Percentiles rank a stretch among this genome's conserved stretches.
These are phyloP conservation scores for Solanum paucissectum DNA, from an alignment of 257 asterid species.

Conservation along the genomic window DNA sequence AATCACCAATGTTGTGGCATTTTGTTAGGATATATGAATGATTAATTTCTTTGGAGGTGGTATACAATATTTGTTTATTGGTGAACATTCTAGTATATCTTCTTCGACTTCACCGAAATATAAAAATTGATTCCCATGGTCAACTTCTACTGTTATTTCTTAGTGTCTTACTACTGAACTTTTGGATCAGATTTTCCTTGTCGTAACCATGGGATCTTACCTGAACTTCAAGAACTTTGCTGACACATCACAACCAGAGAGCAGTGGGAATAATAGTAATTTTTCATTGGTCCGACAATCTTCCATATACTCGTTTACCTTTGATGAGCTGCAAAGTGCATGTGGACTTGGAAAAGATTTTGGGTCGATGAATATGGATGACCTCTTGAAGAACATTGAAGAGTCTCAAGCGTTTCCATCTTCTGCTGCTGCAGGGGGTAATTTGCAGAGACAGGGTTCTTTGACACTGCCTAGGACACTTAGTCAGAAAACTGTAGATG, in stretches of 20 bases:
- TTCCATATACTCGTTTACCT: conserved; percentile 66
- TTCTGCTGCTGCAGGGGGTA: conserved; percentile 34
- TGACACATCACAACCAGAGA: conserved; percentile 37
- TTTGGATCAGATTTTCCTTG: conserved; percentile 23
- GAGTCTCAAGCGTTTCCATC: conserved; percentile 48
- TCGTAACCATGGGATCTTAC: conserved; percentile 50
- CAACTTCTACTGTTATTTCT: background rate
- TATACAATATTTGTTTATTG: background rate
- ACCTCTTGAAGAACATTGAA: conserved; percentile 72
- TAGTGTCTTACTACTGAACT: conserved; percentile 11
- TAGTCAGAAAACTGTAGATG: conserved; percentile 81
- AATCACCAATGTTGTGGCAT: background rate
- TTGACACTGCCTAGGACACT: conserved; percentile 75
- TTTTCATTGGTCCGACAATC: conserved; percentile 55
- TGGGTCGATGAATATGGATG: conserved; percentile 96
- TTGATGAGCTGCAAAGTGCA: conserved; percentile 74
- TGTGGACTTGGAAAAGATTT: conserved; percentile 69
- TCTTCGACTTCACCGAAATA: background rate
- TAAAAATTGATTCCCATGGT: background rate
- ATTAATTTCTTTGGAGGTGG: background rate
- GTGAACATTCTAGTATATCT: background rate
- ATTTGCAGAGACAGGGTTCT: conserved; percentile 77
- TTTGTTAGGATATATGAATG: background rate
- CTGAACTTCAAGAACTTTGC: conserved; percentile 67
- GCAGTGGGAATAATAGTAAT: conserved; percentile 19